Base-by-base conservation (phyloP, 1,284 basidiomycete species). In the Rhodotorula mucilaginosa region DNA sequence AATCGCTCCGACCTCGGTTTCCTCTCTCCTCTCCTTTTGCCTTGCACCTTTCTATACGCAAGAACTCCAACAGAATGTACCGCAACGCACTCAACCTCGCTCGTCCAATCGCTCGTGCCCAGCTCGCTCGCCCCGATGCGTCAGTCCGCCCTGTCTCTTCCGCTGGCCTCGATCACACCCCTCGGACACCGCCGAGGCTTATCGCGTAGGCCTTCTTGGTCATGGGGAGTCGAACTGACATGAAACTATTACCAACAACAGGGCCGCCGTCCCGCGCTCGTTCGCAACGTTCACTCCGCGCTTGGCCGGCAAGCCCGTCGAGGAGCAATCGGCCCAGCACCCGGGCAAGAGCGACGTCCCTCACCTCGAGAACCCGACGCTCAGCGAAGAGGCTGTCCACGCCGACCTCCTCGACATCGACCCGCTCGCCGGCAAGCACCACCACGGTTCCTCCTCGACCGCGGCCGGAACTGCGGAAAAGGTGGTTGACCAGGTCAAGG, bases 281-380 rank as follows among this genome's bases (percentile, higher is more conserved):
- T 56, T 56, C 54, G 54, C 54, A 7, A 56, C 23, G n/a, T n/a
- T 26, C 26, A 56, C 26, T 18, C 26, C 29, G 16, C 29, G 54
- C 61, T 44, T 31, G 31, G 61, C 49, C 23, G 21, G 21, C 21
- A 52, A 34, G 47, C 57, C 57, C 34, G 61, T 19, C 39, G 64
- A 47, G 34, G 54, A 65, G 29, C 49, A 69, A 48, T 56, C 59
- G 3, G 62, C 70, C 1, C 73, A 72, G 58, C 73, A 74, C 63
- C 70, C 73, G 23, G 70, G 70, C 34, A 64, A 64, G 56, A 63
- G 65, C 12, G 62, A 58, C 46, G 58, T 69, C 58, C 64, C 68
- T 21, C 74, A 75, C 65, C 71, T 75, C 64, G 74, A 75, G 61
- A 70, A 70, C 66, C 71, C 71, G 19, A 51, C 64, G 8, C 29